Base-by-base conservation (phyloP, 306 rosid genomes). In the Begonia fuchsioides region DNA sequence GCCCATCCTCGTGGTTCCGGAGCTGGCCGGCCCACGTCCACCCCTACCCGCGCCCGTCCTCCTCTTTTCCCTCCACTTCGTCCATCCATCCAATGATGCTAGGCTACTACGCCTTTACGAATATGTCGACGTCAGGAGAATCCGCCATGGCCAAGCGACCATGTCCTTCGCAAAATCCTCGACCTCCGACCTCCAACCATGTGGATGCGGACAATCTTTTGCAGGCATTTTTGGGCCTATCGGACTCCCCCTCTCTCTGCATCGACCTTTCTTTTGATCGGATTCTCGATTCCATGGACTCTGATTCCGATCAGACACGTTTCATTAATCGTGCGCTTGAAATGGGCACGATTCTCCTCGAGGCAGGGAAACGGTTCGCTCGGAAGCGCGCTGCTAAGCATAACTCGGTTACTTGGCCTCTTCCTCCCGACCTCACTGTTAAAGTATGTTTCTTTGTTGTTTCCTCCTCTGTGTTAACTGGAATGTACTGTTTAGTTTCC, bases 371-470 rank as follows among this genome's bases (percentile, higher is more conserved):
- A 13, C 81, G 83, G 62, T 79, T 94, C 14, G 76, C 87, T 6
- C 47, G 98, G 2, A 77, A 82, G 48, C 87, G 85, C 10, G 94
- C 94, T 56, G 75, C 95, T 61, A 62, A 62, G 53, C 95, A 90
- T 67, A 90, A 90, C 73, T 81, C 92, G 0, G 57, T 66, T 38
- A 62, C 71, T 10, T 90, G 98, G 98, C 78, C 71, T 55, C 94
- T 90, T 38, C 87, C 98, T 55, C 85, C 94, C 15, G 95, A 90
- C 65, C 94, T 90, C 70, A 85, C 98, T 61, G 72, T 85, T 72
- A 85, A 85, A 65, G 98, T 86, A 44, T 15, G 47, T 35, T 1
- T 15, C 15, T 5, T 13, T 38, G 9, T 1, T 13, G 40, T 10
- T 38, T 12, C 44, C 0, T 18, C 26, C 14, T 26, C 35, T 26